phyloP scores from a whole-genome alignment of 805 yeast species.

The Candida lessepsii region DNA sequence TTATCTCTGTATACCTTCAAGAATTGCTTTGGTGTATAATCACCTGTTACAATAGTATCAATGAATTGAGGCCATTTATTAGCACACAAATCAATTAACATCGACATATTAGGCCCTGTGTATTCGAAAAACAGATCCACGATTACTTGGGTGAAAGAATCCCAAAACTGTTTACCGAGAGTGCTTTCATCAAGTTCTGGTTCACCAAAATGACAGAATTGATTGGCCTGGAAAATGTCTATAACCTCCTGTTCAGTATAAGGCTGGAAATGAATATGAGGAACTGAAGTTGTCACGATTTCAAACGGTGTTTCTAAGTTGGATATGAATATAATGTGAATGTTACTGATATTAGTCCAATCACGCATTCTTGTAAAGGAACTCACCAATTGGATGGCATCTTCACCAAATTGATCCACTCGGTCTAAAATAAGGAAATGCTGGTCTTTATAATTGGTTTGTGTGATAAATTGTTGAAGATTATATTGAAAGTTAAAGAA shows the following conservation, averaged over 20 bases:
- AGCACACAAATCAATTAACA: constrained; percentile 30
- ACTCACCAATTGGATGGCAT: constrained; percentile 18
- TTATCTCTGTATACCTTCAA: constrained; percentile 34
- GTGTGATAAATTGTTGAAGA: constrained; percentile 37
- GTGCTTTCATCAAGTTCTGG: constrained; percentile 17
- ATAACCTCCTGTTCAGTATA: constrained; percentile 38
- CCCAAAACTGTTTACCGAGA: constrained; percentile 32
- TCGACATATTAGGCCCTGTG: constrained; percentile 43
- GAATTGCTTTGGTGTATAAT: constrained; percentile 27
- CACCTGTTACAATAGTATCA: constrained; percentile 24
- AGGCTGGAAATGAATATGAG: constrained; percentile 38
- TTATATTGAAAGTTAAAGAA: constrained; percentile 40
- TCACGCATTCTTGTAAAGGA: constrained; percentile 46
- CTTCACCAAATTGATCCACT: constrained; percentile 41
- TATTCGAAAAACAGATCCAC: constrained; percentile 46
- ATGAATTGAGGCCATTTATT: constrained; percentile 36
- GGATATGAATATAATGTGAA: constrained; percentile 40
- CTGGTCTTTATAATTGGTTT: constrained; percentile 28
- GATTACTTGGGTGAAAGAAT: constrained; percentile 42
- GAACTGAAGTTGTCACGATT: constrained; percentile 38
- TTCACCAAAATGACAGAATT: constrained; percentile 23
- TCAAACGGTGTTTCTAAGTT: constrained; percentile 39
- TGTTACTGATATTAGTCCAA: constrained; percentile 23
- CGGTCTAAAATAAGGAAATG: constrained; percentile 49
- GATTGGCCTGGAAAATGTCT: constrained; percentile 34